phyloP scores from a whole-genome alignment of 306 rosid species.

The Luffa acutangula region DNA sequence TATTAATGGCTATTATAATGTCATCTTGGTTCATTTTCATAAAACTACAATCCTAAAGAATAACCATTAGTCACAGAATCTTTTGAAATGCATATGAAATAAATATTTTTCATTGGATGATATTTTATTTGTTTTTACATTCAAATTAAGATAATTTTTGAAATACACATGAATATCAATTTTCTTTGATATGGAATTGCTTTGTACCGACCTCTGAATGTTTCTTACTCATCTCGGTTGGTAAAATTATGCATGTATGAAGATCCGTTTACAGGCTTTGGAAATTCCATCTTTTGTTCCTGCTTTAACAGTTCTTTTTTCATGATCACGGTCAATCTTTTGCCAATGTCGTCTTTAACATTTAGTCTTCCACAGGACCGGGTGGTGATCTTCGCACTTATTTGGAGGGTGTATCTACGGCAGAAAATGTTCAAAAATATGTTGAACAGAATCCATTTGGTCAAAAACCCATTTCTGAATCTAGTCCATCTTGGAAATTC shows the following conservation, averaged over 20 bases:
- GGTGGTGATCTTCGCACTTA: slow-evolving; percentile 65
- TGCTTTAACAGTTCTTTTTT: neutral
- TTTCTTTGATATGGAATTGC: neutral
- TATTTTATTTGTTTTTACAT: neutral
- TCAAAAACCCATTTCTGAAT: slow-evolving; percentile 47
- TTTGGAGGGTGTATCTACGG: slow-evolving; percentile 43
- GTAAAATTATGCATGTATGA: neutral
- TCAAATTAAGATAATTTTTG: neutral
- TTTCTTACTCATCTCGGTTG: neutral
- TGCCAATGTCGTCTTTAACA: neutral
- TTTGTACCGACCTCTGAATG: neutral
- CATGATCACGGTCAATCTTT: neutral
- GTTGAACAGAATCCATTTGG: slow-evolving; percentile 66
- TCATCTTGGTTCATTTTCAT: neutral
- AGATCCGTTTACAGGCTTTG: neutral
- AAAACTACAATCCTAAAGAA: neutral
- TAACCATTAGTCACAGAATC: neutral
- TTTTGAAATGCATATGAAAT: neutral
- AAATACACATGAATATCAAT: neutral
- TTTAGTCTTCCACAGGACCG: slow-evolving; percentile 39
- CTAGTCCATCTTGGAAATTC: slow-evolving; percentile 45
- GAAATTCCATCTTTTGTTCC: slow-evolving; percentile 1
- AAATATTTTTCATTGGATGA: neutral
- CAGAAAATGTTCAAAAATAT: slow-evolving; percentile 50
- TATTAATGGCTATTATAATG: neutral